These are phyloP conservation scores for Talaromyces sp. DNA, from an alignment of 2,329 filamentous ascomycete species.

Conservation along the genomic window DNA sequence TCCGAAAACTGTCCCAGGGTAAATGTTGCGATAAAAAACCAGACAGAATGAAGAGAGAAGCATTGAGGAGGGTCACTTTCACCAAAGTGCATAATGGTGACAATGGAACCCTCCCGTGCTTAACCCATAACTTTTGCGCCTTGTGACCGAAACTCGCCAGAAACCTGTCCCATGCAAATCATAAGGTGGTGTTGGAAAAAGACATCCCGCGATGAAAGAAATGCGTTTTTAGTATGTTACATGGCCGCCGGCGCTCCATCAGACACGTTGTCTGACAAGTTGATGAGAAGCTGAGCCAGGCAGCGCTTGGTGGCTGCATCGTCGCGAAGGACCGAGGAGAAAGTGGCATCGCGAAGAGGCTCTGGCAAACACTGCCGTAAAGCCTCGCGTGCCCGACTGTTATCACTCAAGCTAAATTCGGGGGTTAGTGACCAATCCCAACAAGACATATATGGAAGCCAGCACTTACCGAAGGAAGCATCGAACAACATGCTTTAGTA, in stretches of 20 bases:
- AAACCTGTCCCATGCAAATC: slow-evolving; percentile 47
- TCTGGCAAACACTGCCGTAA: slow-evolving; percentile 95
- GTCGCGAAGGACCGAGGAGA: slow-evolving; percentile 92
- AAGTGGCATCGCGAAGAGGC: slow-evolving; percentile 97
- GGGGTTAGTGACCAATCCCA: background rate
- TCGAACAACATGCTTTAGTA: slow-evolving; percentile 95
- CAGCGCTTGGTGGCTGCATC: slow-evolving; percentile 97
- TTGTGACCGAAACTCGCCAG: slow-evolving; percentile 44
- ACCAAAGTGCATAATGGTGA: slow-evolving; percentile 7
- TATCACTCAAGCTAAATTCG: slow-evolving; percentile 77
- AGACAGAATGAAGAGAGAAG: slow-evolving; percentile 19
- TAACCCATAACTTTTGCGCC: slow-evolving; percentile 39
- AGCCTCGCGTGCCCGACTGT: slow-evolving; percentile 91
- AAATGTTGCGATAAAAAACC: slow-evolving; percentile 20
- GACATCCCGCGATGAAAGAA: slow-evolving; percentile 37
- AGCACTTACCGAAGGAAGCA: slow-evolving; percentile 84
- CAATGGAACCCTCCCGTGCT: slow-evolving; percentile 20
- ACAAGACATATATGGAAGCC: background rate
- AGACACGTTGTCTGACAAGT: slow-evolving; percentile 85
- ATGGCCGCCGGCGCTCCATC: slow-evolving; percentile 49
- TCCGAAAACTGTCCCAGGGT: slow-evolving; percentile 22
- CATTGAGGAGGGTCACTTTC: slow-evolving; percentile 13
- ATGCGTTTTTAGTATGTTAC: slow-evolving; percentile 40
- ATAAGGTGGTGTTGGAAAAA: slow-evolving; percentile 34
- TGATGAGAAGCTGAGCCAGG: slow-evolving; percentile 94